Evolutionary conservation across 2,329 filamentous ascomycete genomes (phyloP), one percentile per base, ranked within the genome.

Genomic region (Hypocreales sp.): DNA sequence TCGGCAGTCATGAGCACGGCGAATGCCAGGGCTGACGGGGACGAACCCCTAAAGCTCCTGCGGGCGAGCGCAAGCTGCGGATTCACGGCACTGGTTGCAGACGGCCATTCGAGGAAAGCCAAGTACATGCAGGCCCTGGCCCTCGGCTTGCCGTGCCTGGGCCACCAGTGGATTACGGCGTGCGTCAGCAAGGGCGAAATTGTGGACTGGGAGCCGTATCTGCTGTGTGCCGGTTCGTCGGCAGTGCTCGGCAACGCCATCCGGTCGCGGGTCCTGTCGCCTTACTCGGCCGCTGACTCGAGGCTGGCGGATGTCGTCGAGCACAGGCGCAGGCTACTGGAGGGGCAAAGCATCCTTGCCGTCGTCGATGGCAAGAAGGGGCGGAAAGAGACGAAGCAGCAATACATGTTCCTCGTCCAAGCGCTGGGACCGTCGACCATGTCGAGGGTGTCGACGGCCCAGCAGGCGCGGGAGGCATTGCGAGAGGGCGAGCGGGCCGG

Each of bases 91-190:
- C 58, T 95, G 10, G 80, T 98, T 33, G 78, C 86, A 0, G 82
- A 95, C 43, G 69, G 72, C 5, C 79, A 93, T 47, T 90, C 80
- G 6, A 73, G 87, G 25, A 84, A 83, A 35, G 70, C 75, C 26
- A 98, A 95, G 47, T 94, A 90, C 49, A 80, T 95, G 64, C 86
- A 95, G 53, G 90, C 90, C 0, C 67, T 98, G 3, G 86, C 90
- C 0, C 67, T 98, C 1, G 83, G 82, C 1, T 55, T 98, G 0
- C 90, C 90, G 0, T 93, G 86, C 42, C 61, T 98, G 2, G 78
- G 82, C 5, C 67, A 73, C 5, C 74, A 76, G 29, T 98, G 90
- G 87, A 59, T 92, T 25, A 63, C 69, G 15, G 67, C 79, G 26
- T 93, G 81, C 35, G 50, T 87, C 4, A 50, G 61, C 1, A 68